These are phyloP conservation scores for Pinguiococcus pyrenoidosus DNA, from an alignment of 108 stramenopile genomes.

Conservation along the genomic window DNA sequence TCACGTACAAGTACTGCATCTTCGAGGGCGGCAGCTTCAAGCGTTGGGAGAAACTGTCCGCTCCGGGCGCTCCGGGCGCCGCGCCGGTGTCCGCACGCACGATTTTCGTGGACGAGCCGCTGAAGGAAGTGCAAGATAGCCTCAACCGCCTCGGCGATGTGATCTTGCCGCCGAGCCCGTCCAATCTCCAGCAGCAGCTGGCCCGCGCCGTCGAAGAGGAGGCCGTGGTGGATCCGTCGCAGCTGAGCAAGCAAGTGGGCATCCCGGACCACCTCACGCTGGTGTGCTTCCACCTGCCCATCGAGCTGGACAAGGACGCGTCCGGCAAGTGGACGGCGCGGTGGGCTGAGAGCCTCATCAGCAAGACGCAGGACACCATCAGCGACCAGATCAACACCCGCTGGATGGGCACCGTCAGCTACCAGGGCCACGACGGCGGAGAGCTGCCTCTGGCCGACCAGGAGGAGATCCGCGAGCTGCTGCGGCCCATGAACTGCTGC, in stretches of 20 bases:
- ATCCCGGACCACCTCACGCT: too few relatives aligned
- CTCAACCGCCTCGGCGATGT: neutral
- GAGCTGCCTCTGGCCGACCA: slow-evolving; percentile 53
- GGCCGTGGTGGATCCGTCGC: too few relatives aligned
- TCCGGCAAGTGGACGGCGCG: slow-evolving; percentile 56
- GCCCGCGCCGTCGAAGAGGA: neutral
- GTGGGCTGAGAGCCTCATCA: slow-evolving; percentile 85
- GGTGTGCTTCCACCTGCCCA: slow-evolving; percentile 90
- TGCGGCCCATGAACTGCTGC: slow-evolving; percentile 72
- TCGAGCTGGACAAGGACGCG: slow-evolving; percentile 53
- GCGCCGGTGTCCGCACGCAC: neutral
- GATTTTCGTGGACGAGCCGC: neutral
- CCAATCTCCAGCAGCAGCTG: neutral
- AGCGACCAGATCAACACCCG: slow-evolving; percentile 49
- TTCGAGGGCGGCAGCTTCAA: slow-evolving; percentile 43
- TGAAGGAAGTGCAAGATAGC: neutral
- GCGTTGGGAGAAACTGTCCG: slow-evolving; percentile 25
- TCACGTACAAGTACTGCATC: slow-evolving; percentile 39
- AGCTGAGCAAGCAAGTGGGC: too few relatives aligned
- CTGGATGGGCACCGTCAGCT: slow-evolving; percentile 85
- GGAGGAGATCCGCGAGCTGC: slow-evolving; percentile 49
- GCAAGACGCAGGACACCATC: slow-evolving; percentile 68
- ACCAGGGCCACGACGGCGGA: slow-evolving; percentile 28
- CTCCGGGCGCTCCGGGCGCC: neutral
- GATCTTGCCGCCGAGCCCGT: neutral